A percentile compares a stretch with the other conserved stretches of the same genome.
Conservation (phyloP, 805 yeast species). For the Candida maesae region DNA sequence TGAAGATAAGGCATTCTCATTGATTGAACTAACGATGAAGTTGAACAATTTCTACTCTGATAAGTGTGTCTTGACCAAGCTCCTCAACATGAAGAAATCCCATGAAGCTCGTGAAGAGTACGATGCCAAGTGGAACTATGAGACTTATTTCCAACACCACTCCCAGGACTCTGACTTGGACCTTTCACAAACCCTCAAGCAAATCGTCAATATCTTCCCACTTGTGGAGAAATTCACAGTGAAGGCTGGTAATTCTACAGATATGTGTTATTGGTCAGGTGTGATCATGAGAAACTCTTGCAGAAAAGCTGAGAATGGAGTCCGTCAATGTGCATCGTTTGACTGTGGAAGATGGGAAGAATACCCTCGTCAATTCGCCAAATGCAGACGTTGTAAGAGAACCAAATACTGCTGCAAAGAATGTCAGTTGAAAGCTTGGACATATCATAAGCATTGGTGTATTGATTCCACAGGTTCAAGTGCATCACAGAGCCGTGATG, state of each 20-base stretch:
- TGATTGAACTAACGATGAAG: slow-evolving; percentile 17
- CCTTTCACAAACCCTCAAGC: not conserved
- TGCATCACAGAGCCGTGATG: not conserved
- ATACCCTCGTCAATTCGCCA: slow-evolving; percentile 87
- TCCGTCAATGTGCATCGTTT: slow-evolving; percentile 91
- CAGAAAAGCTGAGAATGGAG: slow-evolving; percentile 84
- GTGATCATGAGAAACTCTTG: slow-evolving; percentile 97
- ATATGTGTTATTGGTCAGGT: slow-evolving; percentile 93
- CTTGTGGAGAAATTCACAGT: slow-evolving; percentile 88
- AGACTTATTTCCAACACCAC: slow-evolving; percentile 31
- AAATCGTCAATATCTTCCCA: slow-evolving; percentile 67
- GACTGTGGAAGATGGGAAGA: slow-evolving; percentile 95
- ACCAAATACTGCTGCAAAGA: slow-evolving; percentile 93
- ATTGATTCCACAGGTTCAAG: slow-evolving; percentile 27
- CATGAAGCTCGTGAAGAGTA: slow-evolving; percentile 17
- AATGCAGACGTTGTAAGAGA: slow-evolving; percentile 89
- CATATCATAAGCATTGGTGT: slow-evolving; percentile 94
- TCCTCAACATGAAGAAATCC: slow-evolving; percentile 9
- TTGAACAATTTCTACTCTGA: slow-evolving; percentile 20
- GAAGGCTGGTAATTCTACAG: slow-evolving; percentile 59
- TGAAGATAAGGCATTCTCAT: slow-evolving; percentile 16
- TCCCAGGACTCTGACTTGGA: slow-evolving; percentile 20
- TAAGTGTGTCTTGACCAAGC: slow-evolving; percentile 5
- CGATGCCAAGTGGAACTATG: slow-evolving; percentile 42
- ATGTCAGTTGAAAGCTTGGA: slow-evolving; percentile 92